Evolutionary conservation across 441 rosid genomes (phyloP).

Genomic region (Rhodomyrtus psidioides): DNA sequence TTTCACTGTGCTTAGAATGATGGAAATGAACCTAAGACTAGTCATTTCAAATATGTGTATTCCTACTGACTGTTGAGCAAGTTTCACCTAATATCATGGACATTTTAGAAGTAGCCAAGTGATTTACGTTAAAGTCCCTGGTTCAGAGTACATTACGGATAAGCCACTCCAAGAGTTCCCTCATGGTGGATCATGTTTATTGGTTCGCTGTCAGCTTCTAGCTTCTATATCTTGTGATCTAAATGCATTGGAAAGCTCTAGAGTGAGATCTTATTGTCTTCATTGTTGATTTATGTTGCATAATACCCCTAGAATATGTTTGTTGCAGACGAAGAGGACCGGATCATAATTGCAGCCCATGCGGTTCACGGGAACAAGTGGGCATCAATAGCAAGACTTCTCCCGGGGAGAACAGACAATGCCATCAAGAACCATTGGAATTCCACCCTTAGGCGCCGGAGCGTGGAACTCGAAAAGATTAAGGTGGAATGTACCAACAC

Average conservation of each 20-base stretch:
- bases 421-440: slow-evolving; percentile 75
- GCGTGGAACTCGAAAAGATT: slow-evolving; percentile 21
- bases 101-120: neutral
- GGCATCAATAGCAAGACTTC: slow-evolving; percentile 55
- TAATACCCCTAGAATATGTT: neutral
- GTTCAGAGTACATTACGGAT: neutral
- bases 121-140: neutral
- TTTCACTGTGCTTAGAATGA: neutral
- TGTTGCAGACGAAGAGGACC: slow-evolving; percentile 68
- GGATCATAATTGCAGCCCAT: slow-evolving; percentile 47
- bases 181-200: neutral
- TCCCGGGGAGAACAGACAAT: slow-evolving; percentile 66
- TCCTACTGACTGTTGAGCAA: neutral
- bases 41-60: neutral
- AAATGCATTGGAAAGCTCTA: neutral
- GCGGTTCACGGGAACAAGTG: slow-evolving; percentile 66
- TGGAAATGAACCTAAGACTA: neutral
- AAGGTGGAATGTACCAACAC: slow-evolving; percentile 20
- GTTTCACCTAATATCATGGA: neutral
- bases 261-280: neutral
- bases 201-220: neutral
- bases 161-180: neutral
- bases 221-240: neutral
- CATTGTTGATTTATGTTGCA: neutral
- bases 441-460: slow-evolving; percentile 50